Base-by-base conservation (phyloP, 352 stramenopile species). In the Phytophthora ramorum region DNA sequence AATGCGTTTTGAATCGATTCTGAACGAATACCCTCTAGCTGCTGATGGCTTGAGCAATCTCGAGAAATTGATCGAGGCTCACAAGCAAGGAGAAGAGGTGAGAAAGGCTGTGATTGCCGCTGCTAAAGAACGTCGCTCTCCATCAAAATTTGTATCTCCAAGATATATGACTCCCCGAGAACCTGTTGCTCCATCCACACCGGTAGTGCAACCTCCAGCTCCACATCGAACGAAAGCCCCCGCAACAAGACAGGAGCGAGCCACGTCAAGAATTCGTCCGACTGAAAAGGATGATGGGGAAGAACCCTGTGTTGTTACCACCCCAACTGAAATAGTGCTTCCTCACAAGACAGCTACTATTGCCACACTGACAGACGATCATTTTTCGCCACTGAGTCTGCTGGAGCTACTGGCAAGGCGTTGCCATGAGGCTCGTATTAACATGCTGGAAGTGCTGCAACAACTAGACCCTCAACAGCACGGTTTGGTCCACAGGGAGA, bases 1-100 rank as follows among this genome's bases (percentile, higher is more conserved):
- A 12, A 43, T 44, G 14, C 71, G 68, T 9, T 79, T 85, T 14
- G 59, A 89, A 24, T 60, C 61, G 1, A 85, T 87, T 40, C n/a
- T 78, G 13, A 47, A 63, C 17, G 64, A 69, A 19, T 89, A 92
- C 38, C 79, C 83, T 17, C 79, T 85, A 66, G 77, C 81, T 16
- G 44, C 58, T n/a, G 67, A 80, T n/a, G 77, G 79, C 0, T 54
- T 92, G 9, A 63, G 62, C 22, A 66, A 66, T n/a, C 53, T 90
- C 6, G 51, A 78, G 22, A 54, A 69, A 48, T 56, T 59, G 5
- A 55, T 77, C 49, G 43, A 73, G 16, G 54, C 55, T 13, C 41
- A 66, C 0, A 34, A 51, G 28, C 49, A 64, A 20, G 57, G 77
- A 45, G 61, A 83, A 47, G 71, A 79, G 17, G 62, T 55, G 0